phyloP scores from a whole-genome alignment of 345 rosid genomes.

The Citrus inodora region DNA sequence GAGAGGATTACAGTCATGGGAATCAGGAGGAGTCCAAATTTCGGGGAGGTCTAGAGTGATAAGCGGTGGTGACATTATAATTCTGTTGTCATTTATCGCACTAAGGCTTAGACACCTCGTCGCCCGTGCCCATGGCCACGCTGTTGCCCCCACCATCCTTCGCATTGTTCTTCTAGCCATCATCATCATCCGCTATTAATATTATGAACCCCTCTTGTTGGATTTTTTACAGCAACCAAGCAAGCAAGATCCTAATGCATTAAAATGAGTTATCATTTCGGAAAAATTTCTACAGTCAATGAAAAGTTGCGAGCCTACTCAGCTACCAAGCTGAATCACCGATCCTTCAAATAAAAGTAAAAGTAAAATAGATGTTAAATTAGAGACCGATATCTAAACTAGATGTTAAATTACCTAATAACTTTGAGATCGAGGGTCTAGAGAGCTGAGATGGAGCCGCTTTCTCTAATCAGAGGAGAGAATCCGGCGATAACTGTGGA shows the following conservation, averaged over 20 bases:
- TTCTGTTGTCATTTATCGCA: conserved; percentile 19
- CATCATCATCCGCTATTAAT: background rate
- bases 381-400: too few relatives aligned
- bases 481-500: background rate
- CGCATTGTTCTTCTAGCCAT: conserved; percentile 12
- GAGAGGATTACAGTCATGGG: conserved; percentile 9
- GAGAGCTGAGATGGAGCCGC: background rate
- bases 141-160: background rate
- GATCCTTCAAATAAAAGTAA: too few relatives aligned
- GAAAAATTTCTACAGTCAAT: too few relatives aligned
- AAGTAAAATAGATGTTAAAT: too few relatives aligned
- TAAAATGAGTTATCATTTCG: too few relatives aligned
- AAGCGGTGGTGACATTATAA: conserved; percentile 70
- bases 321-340: too few relatives aligned
- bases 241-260: too few relatives aligned
- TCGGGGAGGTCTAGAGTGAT: conserved; percentile 76
- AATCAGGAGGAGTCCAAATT: conserved; percentile 42
- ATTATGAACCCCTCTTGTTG: too few relatives aligned
- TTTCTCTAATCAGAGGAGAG: background rate
- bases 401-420: background rate
- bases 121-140: conserved; percentile 11
- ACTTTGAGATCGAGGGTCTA: background rate
- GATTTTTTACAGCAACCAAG: too few relatives aligned
- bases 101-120: background rate
- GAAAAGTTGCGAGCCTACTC: too few relatives aligned